A percentile compares a stretch with the other conserved stretches of the same genome.
phyloP scores from a whole-genome alignment of 2,329 filamentous ascomycete species.

The Colletotrichum agaves region DNA sequence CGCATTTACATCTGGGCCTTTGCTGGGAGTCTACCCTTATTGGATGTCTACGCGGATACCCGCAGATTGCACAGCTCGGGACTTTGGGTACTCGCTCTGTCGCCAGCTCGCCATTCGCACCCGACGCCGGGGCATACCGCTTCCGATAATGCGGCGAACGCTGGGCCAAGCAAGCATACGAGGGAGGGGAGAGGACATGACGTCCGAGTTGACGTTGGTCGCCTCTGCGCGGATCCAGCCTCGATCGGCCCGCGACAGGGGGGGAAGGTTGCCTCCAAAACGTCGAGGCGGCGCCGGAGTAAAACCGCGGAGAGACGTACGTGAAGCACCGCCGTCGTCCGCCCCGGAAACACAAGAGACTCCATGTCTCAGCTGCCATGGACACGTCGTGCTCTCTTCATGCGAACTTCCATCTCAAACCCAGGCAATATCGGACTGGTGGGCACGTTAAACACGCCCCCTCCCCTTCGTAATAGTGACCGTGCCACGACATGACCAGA shows the following conservation, averaged over 20 bases:
- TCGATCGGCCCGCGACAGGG: background rate
- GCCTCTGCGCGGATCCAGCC: background rate
- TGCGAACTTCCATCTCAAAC: background rate
- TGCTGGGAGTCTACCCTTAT: too few relatives aligned
- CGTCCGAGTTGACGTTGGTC: background rate
- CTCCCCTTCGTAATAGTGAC: background rate
- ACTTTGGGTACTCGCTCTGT: too few relatives aligned
- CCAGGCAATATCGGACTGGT: background rate
- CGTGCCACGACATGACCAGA: conserved; percentile 19
- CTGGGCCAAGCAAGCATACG: background rate
- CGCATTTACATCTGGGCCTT: too few relatives aligned
- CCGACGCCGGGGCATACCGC: background rate
- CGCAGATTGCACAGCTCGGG: too few relatives aligned
- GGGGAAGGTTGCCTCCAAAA: too few relatives aligned
- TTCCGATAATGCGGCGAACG: background rate
- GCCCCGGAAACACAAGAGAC: too few relatives aligned
- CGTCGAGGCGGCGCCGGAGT: too few relatives aligned
- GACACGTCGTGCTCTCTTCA: background rate
- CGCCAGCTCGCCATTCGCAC: too few relatives aligned
- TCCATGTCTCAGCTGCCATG: too few relatives aligned
- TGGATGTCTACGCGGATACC: too few relatives aligned
- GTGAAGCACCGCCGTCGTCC: too few relatives aligned
- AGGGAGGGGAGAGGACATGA: background rate
- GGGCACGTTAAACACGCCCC: background rate
- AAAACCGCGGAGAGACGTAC: too few relatives aligned